Conservation (phyloP, 495 filamentous ascomycete species). For the Friedmanniomyces simplex region DNA sequence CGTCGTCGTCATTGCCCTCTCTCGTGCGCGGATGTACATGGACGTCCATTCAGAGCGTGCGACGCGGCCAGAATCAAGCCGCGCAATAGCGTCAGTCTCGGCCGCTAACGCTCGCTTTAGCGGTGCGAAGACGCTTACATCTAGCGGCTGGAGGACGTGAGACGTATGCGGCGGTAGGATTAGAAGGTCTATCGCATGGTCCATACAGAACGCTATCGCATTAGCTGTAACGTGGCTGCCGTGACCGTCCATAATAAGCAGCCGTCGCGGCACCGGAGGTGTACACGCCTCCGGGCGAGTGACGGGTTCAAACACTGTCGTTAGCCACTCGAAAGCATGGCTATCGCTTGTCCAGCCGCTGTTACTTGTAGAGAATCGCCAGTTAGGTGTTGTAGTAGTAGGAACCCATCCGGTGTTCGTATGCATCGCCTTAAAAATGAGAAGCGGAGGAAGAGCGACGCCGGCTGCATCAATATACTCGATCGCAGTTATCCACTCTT, state of each 20-base stretch:
- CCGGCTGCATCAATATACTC: constrained; percentile 13
- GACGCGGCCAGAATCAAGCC: neutral
- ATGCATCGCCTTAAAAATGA: constrained; percentile 19
- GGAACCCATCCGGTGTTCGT: constrained; percentile 6
- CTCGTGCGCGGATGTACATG: too few species aligned
- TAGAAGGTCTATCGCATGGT: constrained; percentile 7
- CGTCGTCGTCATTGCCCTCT: too few species aligned
- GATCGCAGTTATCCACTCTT: constrained; percentile 17
- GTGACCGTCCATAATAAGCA: neutral
- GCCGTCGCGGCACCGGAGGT: too few species aligned
- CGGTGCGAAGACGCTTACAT: too few species aligned
- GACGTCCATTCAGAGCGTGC: too few species aligned
- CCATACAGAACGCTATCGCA: constrained; percentile 1
- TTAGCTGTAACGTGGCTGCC: constrained; percentile 5
- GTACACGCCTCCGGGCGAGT: neutral
- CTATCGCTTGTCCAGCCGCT: constrained; percentile 12
- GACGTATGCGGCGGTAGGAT: neutral
- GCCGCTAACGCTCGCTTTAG: neutral
- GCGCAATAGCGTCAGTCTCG: neutral
- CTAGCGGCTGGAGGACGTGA: too few species aligned
- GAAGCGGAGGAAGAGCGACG: constrained; percentile 3
- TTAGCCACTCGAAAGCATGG: constrained; percentile 9
- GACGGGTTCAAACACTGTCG: constrained; percentile 3
- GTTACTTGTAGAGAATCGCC: constrained; percentile 11
- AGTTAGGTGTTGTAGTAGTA: neutral